These are phyloP conservation scores for Boletus vinaceobasis DNA, from an alignment of 768 basidiomycete genomes.

Conservation along the genomic window DNA sequence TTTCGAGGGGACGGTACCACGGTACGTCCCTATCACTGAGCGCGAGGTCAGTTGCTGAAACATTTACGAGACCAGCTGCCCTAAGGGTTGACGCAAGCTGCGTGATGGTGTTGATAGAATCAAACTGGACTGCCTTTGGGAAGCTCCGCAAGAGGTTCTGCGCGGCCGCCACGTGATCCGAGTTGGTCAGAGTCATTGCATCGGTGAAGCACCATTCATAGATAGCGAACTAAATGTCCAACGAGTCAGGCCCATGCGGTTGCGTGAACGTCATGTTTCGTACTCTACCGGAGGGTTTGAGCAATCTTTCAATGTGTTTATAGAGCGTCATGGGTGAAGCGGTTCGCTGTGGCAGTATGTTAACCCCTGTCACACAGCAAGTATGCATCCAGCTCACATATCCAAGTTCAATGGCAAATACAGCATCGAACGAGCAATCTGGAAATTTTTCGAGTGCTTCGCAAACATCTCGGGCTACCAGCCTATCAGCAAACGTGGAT, in stretches of 20 bases:
- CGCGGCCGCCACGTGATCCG: neutral
- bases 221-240: neutral
- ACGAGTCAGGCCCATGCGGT: neutral
- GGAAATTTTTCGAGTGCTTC: constrained; percentile 2
- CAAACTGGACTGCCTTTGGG: neutral
- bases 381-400: neutral
- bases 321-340: neutral
- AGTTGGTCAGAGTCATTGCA: neutral
- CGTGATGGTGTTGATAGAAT: neutral
- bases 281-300: constrained; percentile 7
- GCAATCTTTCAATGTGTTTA: constrained; percentile 1
- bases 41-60: neutral
- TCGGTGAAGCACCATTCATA: constrained; percentile 8
- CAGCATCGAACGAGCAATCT: constrained; percentile 6
- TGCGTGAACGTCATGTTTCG: neutral
- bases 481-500: neutral
- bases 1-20: constrained; percentile 5
- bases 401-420: constrained; percentile 8
- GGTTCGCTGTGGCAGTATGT: neutral
- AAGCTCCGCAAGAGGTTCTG: neutral
- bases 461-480: neutral
- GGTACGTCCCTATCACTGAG: neutral
- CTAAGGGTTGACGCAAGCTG: neutral
- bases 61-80: neutral
- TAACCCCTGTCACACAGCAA: neutral